Evolutionary conservation across 805 yeast genomes (phyloP).

Genomic region (Yamadazyma kitorensis): DNA sequence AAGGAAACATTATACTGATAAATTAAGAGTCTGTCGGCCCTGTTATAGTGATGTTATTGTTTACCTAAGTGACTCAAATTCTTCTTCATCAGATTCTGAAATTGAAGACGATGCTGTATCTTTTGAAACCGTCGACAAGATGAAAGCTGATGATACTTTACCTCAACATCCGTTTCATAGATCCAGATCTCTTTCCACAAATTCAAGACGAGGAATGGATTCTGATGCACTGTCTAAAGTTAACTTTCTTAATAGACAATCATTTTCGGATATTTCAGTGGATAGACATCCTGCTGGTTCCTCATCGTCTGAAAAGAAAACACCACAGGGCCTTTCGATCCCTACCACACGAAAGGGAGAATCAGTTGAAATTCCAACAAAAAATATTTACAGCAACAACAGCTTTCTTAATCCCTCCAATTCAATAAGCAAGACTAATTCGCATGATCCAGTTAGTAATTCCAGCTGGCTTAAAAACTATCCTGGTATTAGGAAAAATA

Average conservation of each 20-base stretch:
- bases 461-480: constrained; percentile 28
- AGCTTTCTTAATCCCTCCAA: not conserved
- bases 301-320: constrained; percentile 11
- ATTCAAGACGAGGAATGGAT: constrained; percentile 8
- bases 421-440: constrained; percentile 2
- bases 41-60: constrained; percentile 73
- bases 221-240: not conserved
- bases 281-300: constrained; percentile 3
- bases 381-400: constrained; percentile 2
- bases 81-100: constrained; percentile 32
- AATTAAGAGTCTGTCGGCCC: constrained; percentile 71
- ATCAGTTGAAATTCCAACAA: constrained; percentile 63
- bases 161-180: constrained; percentile 28
- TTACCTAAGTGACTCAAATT: constrained; percentile 64
- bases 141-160: constrained; percentile 17
- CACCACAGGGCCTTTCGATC: constrained; percentile 60
- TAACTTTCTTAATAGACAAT: constrained; percentile 1
- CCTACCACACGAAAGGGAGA: constrained; percentile 81
- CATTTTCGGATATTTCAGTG: constrained; percentile 2
- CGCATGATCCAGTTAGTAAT: constrained; percentile 7
- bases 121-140: constrained; percentile 12
- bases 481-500: constrained; percentile 19
- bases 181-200: constrained; percentile 21
- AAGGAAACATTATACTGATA: constrained; percentile 57
- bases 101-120: constrained; percentile 18